Evolutionary conservation across 306 rosid species (phyloP), one percentile per base, ranked within the genome.

Genomic region (Astragalus glycyphyllos): DNA sequence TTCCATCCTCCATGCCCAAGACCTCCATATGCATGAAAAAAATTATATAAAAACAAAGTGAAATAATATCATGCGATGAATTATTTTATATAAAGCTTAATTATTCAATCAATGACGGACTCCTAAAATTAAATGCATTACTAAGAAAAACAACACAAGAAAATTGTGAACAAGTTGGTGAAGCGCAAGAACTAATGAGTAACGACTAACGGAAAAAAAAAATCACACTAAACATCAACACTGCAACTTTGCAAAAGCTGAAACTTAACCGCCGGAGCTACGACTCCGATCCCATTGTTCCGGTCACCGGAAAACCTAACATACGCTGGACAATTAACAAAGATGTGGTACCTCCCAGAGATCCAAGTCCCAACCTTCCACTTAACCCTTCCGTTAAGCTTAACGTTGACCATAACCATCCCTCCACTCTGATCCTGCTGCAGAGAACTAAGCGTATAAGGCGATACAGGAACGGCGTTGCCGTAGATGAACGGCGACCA

Each of bases 341-440:
- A 42, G 56, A 92, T 20, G 4, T 81, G 87, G 49, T 92, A 92
- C 72, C 48, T 72, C 2, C 89, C 87, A 5, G 98, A 89, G 53
- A 82, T 48, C 95, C 95, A 89, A 4, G 80, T 69, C 0, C 96
- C 96, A 0, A 92, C 98, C 77, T 86, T 86, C 98, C 98, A 92
- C 68, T 81, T 87, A 1, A 92, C 82, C 15, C 61, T 62, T 1
- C 98, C 98, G 12, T 63, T 79, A 53, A 90, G 57, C 61, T 77
- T 92, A 8, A 92, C 37, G 17, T 79, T 68, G 11, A 92, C 68
- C 70, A 89, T 7, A 4, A 90, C 75, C 0, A 65, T 40, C 0
- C 95, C 92, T 0, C 62, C 74, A 48, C 26, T 54, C 73, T 65
- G 75, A 46, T 91, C 97, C 47, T 87, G 92, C 40, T 60, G 71